A percentile compares a stretch with the other conserved stretches of the same genome.
Evolutionary conservation across 2,329 filamentous ascomycete genomes (phyloP).

Genomic region (Claviceps fusiformis): DNA sequence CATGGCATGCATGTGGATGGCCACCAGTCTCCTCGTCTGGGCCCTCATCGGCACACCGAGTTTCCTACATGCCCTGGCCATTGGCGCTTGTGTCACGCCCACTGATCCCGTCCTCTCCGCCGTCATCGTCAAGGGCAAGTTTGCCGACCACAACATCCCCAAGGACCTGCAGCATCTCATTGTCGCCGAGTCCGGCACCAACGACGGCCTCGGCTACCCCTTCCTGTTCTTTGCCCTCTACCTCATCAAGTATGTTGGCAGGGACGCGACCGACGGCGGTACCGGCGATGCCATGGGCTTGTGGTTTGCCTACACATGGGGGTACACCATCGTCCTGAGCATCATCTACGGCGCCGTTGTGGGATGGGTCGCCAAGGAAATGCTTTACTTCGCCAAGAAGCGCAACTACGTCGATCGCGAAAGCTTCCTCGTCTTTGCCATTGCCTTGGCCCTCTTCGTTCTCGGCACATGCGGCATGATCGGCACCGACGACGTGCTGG

Average conservation of each 20-base stretch:
- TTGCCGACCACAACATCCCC: slow-evolving; percentile 82
- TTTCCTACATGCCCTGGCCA: slow-evolving; percentile 65
- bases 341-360: slow-evolving; percentile 63
- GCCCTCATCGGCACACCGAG: slow-evolving; percentile 55
- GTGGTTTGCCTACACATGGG: slow-evolving; percentile 80
- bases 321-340: slow-evolving; percentile 69
- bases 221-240: slow-evolving; percentile 80
- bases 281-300: slow-evolving; percentile 54
- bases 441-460: slow-evolving; percentile 75
- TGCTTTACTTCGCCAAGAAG: slow-evolving; percentile 75
- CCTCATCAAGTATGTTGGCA: slow-evolving; percentile 60
- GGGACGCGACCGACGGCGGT: slow-evolving; percentile 44
- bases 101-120: slow-evolving; percentile 83
- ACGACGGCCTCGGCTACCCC: slow-evolving; percentile 80
- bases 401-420: slow-evolving; percentile 73
- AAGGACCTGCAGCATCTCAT: slow-evolving; percentile 69
- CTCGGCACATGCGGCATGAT: slow-evolving; percentile 77
- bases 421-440: slow-evolving; percentile 76
- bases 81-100: slow-evolving; percentile 80
- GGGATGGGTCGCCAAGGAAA: slow-evolving; percentile 68
- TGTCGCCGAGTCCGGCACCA: slow-evolving; percentile 71
- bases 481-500: slow-evolving; percentile 78
- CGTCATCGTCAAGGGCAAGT: slow-evolving; percentile 84
- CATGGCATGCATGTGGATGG: slow-evolving; percentile 79
- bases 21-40: slow-evolving; percentile 68